Percentiles rank a stretch among this genome's conserved stretches.
These are phyloP conservation scores for Drosera capensis DNA, from an alignment of 148 eudicot genomes.

Conservation along the genomic window DNA sequence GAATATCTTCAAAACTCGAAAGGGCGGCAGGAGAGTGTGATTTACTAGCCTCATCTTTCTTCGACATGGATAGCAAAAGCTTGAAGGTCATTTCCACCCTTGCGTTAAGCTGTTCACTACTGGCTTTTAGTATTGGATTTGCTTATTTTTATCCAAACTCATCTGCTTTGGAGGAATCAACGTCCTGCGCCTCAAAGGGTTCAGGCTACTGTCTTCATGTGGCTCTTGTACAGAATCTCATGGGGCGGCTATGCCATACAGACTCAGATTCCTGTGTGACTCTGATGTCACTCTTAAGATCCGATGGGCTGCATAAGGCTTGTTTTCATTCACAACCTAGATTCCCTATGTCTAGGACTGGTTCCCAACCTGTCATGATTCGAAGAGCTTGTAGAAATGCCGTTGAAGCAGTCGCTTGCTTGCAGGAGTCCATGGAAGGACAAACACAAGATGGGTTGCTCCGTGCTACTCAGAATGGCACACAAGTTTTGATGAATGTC, in stretches of 20 bases:
- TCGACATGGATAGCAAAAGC: slow-evolving; percentile 49
- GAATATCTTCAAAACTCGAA: slow-evolving; percentile 31
- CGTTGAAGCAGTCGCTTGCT: slow-evolving; percentile 21
- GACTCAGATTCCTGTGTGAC: slow-evolving; percentile 35
- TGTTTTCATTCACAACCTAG: slow-evolving; percentile 12
- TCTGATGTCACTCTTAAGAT: slow-evolving; percentile 32
- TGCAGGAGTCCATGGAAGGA: slow-evolving; percentile 18
- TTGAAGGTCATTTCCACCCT: slow-evolving; percentile 27
- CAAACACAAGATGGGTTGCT: slow-evolving; percentile 9
- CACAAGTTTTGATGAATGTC: slow-evolving; percentile 25
- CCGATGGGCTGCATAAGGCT: slow-evolving; percentile 17
- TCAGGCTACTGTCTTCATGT: slow-evolving; percentile 23
- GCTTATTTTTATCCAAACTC: slow-evolving; percentile 18
- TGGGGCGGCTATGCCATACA: slow-evolving; percentile 29
- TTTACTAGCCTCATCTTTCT: slow-evolving; percentile 44
- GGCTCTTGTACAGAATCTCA: slow-evolving; percentile 34
- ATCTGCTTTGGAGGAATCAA: slow-evolving; percentile 7
- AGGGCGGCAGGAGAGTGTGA: slow-evolving; percentile 48
- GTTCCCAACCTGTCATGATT: slow-evolving; percentile 21
- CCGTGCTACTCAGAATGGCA: slow-evolving; percentile 12
- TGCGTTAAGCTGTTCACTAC: slow-evolving; percentile 52
- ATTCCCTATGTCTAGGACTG: slow-evolving; percentile 16
- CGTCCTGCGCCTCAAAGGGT: slow-evolving; percentile 6
- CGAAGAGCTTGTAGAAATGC: slow-evolving; percentile 29
- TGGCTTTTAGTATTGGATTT: slow-evolving; percentile 53